Evolutionary conservation across 1,284 basidiomycete species (phyloP), one percentile per base, ranked within the genome.

Genomic region (Phellinidium pouzarii): DNA sequence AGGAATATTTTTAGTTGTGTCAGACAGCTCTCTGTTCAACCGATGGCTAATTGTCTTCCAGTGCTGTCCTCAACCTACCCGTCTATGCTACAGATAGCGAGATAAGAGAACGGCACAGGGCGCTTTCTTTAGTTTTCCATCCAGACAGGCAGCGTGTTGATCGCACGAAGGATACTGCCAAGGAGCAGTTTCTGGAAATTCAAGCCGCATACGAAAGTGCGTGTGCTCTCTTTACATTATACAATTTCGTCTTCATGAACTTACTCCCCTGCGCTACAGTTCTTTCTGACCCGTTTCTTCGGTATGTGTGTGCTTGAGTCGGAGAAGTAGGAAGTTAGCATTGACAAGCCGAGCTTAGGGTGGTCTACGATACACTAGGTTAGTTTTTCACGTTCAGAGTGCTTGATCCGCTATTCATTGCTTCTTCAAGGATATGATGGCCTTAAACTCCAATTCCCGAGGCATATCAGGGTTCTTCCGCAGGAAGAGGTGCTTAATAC

Each of bases 131-230:
- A n/a, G 67, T 84, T n/a, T 87, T 90, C 54, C 89, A 92, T 60
- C 90, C 90, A 2, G 90, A 93, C 73, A 91, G 86, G 62, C 87
- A 91, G 58, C 74, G 70, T n/a, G 78, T 80, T 60, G 73, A 79
- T 48, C 62, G 66, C 3, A 69, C 75, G 54, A 84, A 80, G 64
- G 73, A 69, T 34, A 73, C 78, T 1, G 87, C 89, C 2, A 76
- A 79, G 23, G 71, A 76, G 43, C 74, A 76, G 47, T 91, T 91
- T 59, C 72, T 87, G 23, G 79, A 86, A 61, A 74, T 92, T 14
- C 87, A 90, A 59, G 84, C 83, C 58, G 87, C 89, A 14, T 91
- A 91, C 62, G 76, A 87, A 74, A 77, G 85, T 83, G 60, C 49
- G 71, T 60, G 26, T 40, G 26, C 26, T 29, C 29, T n/a, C n/a